Conservation (phyloP, 257 asterid genomes). For the Coffea canephora region DNA sequence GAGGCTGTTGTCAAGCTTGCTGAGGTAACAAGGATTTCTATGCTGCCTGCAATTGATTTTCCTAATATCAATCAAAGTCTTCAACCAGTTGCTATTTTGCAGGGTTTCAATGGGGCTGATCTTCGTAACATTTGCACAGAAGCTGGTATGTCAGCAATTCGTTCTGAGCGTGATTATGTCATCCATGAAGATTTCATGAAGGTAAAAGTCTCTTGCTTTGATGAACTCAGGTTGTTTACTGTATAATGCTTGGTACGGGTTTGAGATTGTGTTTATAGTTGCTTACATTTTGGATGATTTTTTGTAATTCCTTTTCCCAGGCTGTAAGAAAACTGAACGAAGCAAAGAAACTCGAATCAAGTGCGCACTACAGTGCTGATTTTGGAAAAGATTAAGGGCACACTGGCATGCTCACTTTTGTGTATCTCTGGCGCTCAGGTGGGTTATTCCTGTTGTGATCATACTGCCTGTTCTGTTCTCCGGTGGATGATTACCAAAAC, state of each 20-base stretch:
- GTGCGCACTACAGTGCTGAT: slow-evolving; percentile 80
- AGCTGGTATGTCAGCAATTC: slow-evolving; percentile 94
- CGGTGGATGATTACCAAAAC: background rate
- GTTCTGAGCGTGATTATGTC: slow-evolving; percentile 94
- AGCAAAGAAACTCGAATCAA: slow-evolving; percentile 94
- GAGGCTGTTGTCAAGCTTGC: slow-evolving; percentile 96
- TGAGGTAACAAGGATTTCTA: slow-evolving; percentile 49
- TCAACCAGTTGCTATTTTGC: slow-evolving; percentile 16
- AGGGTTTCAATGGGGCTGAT: slow-evolving; percentile 98
- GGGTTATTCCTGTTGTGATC: background rate
- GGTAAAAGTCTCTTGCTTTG: slow-evolving; percentile 34
- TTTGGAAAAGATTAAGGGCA: slow-evolving; percentile 69
- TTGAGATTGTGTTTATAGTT: no score
- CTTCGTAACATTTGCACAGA: slow-evolving; percentile 96
- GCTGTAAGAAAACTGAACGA: slow-evolving; percentile 91
- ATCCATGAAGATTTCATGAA: slow-evolving; percentile 99
- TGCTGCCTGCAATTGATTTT: background rate
- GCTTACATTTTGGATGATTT: background rate
- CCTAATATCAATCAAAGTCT: background rate
- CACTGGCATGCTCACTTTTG: background rate
- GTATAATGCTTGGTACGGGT: background rate
- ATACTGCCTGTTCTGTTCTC: background rate
- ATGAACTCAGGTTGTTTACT: background rate
- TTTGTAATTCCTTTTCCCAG: slow-evolving; percentile 22
- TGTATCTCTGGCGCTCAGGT: background rate